Base-by-base conservation (phyloP, 1,284 basidiomycete species). In the Clitocybe nebularis region DNA sequence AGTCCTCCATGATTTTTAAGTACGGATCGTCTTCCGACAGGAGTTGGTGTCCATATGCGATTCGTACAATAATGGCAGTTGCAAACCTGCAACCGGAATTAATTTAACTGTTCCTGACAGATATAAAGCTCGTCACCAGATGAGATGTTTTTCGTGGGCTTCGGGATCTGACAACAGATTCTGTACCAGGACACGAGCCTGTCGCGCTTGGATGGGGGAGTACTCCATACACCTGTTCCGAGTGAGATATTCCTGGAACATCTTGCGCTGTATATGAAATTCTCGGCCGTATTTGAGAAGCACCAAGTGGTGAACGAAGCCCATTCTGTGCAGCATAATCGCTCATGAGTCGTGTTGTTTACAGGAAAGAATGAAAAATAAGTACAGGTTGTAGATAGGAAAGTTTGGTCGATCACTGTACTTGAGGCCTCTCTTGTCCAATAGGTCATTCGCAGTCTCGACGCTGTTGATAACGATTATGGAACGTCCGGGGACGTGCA, bases 381-480 rank as follows among this genome's bases (percentile, higher is more conserved):
- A 9, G 2, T 33, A 53, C 53, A 49, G 16, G 22, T 46, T 32
- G 13, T 39, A 47, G 4, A 51, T 5, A 3, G 39, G 22, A 26
- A 49, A 45, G 8, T 19, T n/a, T 25, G 63, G 63, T 9, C 64
- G 43, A 45, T 61, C 58, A 21, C 60, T 63, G 43, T 66, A 67
- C 17, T 56, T 57, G 3, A 47, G 33, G 6, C 59, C 56, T 26
- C 61, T 50, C 37, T 60, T 61, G 7, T 64, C 64, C 23, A 68
- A 47, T 0, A 69, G 49, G 6, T 64, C 66, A 2, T 43, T 47
- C 8, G 64, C 62, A 1, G 56, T 58, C 39, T 62, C 44, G 5
- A 49, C 35, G 9, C 58, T 58, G 45, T 63, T 67, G 5, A 69
- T 36, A 5, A 66, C 43, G 17, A 67, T 46, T 29, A 67, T 53